Evolutionary conservation across 352 stramenopile genomes (phyloP), one percentile per base, ranked within the genome.

Genomic region (Globisporangium spinosum): DNA sequence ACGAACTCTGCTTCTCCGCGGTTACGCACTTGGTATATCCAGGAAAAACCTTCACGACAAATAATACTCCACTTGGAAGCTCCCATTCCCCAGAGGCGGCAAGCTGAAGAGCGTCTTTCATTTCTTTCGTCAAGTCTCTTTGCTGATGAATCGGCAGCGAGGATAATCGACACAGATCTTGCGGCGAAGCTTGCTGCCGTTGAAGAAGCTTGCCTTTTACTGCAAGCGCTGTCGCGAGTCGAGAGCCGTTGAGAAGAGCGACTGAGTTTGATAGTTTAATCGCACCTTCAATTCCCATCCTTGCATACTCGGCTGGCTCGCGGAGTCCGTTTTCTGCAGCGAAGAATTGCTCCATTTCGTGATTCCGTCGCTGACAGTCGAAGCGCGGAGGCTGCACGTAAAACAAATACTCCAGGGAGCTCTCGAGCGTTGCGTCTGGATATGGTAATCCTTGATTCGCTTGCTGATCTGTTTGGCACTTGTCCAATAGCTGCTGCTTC

Each of bases 31-130:
- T 88, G 2, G 80, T 90, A 45, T 87, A 87, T 13, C 89, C 89
- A 29, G 89, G 80, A 59, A 96, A 96, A 0, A 92, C 87, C 61
- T 96, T 96, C n/a, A 85, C 84, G 15, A 95, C 80, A 13, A 95
- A 70, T 22, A 96, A 62, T 0, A 88, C 65, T 8, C 77, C 76
- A 45, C 70, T 74, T 1, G 74, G 79, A 9, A 89, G 53, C 7
- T 85, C 70, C 82, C 79, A 90, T n/a, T 82, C 73, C 10, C 79
- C 78, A 35, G 71, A 68, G 0, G 58, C 54, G 1, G 71, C 69
- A 35, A 84, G 70, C 13, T 82, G 65, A n/a, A 78, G 47, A 25
- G 75, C 78, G 23, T 71, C 77, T 40, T 76, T 78, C 75, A 87
- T 82, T 3, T 83, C 73, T 17, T 55, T 58, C 13, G 70, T 77